Conservation (phyloP, 2,329 filamentous ascomycete genomes). For the Claviceps sorghi region DNA sequence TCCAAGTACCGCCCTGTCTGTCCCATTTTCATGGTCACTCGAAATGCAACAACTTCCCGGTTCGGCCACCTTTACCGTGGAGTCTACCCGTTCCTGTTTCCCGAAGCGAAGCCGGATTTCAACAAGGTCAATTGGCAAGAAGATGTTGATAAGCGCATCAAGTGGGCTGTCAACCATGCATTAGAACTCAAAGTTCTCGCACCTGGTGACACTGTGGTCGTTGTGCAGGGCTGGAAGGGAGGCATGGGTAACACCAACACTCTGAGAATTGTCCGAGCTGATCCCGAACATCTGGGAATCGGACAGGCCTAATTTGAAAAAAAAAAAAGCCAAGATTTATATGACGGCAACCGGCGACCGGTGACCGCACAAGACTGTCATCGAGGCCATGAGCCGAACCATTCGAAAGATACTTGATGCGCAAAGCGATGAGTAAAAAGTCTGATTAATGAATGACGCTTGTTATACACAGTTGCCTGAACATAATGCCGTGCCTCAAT, state of each 20-base stretch:
- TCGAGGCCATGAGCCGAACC: not conserved
- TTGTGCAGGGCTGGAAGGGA: conserved; percentile 83
- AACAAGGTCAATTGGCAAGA: conserved; percentile 90
- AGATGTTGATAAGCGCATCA: conserved; percentile 93
- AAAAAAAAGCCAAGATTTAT: not conserved
- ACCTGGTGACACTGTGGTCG: conserved; percentile 61
- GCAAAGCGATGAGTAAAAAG: not conserved
- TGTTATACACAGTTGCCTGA: not conserved
- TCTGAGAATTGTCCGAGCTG: conserved; percentile 47
- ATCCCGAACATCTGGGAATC: conserved; percentile 43
- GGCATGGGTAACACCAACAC: conserved; percentile 90
- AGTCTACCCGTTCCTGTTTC: conserved; percentile 94
- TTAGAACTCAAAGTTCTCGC: conserved; percentile 65
- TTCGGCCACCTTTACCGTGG: conserved; percentile 94
- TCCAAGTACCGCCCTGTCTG: conserved; percentile 98
- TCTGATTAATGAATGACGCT: not conserved
- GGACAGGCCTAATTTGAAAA: conserved; percentile 21
- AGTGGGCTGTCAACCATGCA: conserved; percentile 86
- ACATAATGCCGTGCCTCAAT: not conserved
- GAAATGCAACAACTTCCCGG: conserved; percentile 68
- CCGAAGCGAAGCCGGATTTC: conserved; percentile 90
- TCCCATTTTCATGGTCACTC: conserved; percentile 98
- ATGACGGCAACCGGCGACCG: no score
- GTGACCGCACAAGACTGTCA: not conserved
- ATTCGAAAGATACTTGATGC: not conserved